These are phyloP conservation scores for Cladophialophora bantiana DNA, from an alignment of 2,329 filamentous ascomycete genomes.

Conservation along the genomic window DNA sequence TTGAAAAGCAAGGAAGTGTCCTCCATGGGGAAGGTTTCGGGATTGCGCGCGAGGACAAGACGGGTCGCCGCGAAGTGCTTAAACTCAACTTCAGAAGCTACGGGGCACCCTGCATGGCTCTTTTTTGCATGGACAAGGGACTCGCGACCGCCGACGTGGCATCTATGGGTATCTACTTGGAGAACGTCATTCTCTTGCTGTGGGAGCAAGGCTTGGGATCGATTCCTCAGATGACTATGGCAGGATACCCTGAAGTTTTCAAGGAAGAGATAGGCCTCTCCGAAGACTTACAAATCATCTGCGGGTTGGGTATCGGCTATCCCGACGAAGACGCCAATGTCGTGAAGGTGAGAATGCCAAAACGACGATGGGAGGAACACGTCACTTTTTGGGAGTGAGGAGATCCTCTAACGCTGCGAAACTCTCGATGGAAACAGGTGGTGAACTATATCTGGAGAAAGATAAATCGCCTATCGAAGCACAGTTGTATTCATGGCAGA, in stretches of 20 bases:
- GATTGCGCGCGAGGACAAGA: neutral
- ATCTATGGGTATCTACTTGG: constrained; percentile 7
- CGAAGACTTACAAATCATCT: neutral
- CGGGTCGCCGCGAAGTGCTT: neutral
- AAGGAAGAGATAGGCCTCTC: neutral
- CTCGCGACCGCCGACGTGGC: constrained; percentile 2
- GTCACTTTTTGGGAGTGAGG: neutral
- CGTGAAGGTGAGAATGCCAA: neutral
- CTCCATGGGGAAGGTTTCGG: neutral
- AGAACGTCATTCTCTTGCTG: constrained; percentile 8
- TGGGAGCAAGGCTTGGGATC: constrained; percentile 9
- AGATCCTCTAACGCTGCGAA: too few species aligned
- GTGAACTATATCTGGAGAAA: too few species aligned
- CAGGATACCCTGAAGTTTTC: constrained; percentile 1
- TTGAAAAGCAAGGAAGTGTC: neutral
- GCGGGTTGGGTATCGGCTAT: neutral
- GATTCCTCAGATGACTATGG: constrained; percentile 3
- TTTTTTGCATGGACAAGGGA: constrained; percentile 2
- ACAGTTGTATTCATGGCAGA: too few species aligned
- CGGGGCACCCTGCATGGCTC: neutral
- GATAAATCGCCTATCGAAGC: too few species aligned
- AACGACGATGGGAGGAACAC: neutral
- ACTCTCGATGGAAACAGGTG: too few species aligned
- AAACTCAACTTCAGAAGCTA: neutral
- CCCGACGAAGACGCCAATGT: neutral